These are phyloP conservation scores for Yamadazyma blattariae DNA, from an alignment of 1,139 yeast species.

Conservation along the genomic window DNA sequence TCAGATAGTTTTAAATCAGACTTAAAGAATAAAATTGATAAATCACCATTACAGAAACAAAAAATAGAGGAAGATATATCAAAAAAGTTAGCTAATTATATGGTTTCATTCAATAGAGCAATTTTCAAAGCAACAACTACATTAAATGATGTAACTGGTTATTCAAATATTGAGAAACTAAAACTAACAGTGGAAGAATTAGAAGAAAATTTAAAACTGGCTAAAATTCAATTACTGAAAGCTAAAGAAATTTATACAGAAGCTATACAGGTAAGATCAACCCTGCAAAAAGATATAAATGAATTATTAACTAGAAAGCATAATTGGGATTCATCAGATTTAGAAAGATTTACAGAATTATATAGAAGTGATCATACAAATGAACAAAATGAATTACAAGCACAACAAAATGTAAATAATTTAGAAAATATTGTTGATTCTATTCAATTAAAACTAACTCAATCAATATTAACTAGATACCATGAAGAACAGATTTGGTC, in stretches of 20 bases:
- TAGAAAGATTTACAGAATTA: constrained; percentile 79
- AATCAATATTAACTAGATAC: constrained; percentile 80
- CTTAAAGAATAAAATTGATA: constrained; percentile 16
- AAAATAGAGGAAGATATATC: constrained; percentile 14
- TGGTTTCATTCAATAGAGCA: constrained; percentile 65
- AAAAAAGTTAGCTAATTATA: constrained; percentile 45
- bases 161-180: constrained; percentile 73
- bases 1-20: background rate
- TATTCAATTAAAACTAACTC: constrained; percentile 64
- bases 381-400: constrained; percentile 55
- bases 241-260: constrained; percentile 56
- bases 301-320: constrained; percentile 84
- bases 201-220: constrained; percentile 46
- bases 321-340: constrained; percentile 72
- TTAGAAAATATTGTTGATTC: constrained; percentile 70
- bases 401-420: constrained; percentile 48
- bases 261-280: constrained; percentile 65
- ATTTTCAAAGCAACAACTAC: constrained; percentile 69
- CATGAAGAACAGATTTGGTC: constrained; percentile 99
- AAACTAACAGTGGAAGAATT: constrained; percentile 56
- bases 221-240: constrained; percentile 47
- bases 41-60: constrained; percentile 33
- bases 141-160: constrained; percentile 90
- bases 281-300: constrained; percentile 82
- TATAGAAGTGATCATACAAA: constrained; percentile 81